phyloP scores from a whole-genome alignment of 805 yeast genomes.

The Spathaspora hagerdaliae region DNA sequence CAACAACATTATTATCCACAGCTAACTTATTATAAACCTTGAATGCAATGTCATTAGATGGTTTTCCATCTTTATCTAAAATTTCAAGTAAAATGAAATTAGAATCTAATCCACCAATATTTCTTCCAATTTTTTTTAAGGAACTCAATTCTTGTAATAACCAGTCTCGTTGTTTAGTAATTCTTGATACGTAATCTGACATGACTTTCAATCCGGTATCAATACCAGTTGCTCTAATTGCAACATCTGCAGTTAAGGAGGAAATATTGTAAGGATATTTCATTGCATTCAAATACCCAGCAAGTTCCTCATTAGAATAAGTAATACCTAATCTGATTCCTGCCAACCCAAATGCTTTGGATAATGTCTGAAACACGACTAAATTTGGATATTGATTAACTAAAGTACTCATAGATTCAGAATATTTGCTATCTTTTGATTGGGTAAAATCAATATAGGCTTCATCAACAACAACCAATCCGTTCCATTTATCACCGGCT shows the following conservation, averaged over 20 bases:
- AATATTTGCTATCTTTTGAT: slow-evolving; percentile 7
- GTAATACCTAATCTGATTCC: slow-evolving; percentile 90
- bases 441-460: slow-evolving; percentile 83
- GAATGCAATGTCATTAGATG: slow-evolving; percentile 66
- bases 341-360: slow-evolving; percentile 95
- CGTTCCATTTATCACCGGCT: slow-evolving; percentile 57
- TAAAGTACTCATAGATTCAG: slow-evolving; percentile 60
- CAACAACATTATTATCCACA: slow-evolving; percentile 68
- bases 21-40: slow-evolving; percentile 70
- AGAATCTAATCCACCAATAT: slow-evolving; percentile 81
- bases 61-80: slow-evolving; percentile 55
- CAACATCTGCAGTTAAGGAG: slow-evolving; percentile 71
- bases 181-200: slow-evolving; percentile 48
- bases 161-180: slow-evolving; percentile 52
- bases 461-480: slow-evolving; percentile 84
- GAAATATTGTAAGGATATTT: slow-evolving; percentile 96
- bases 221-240: slow-evolving; percentile 63
- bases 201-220: slow-evolving; percentile 52
- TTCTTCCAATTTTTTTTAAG: slow-evolving; percentile 63
- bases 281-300: slow-evolving; percentile 75
- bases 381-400: slow-evolving; percentile 81
- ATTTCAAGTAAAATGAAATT: slow-evolving; percentile 79
- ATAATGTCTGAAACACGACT: slow-evolving; percentile 85
- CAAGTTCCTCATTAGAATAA: slow-evolving; percentile 55
- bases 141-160: slow-evolving; percentile 52